Evolutionary conservation across 2,329 filamentous ascomycete species (phyloP).

Genomic region (Hansfordia pulvinata): DNA sequence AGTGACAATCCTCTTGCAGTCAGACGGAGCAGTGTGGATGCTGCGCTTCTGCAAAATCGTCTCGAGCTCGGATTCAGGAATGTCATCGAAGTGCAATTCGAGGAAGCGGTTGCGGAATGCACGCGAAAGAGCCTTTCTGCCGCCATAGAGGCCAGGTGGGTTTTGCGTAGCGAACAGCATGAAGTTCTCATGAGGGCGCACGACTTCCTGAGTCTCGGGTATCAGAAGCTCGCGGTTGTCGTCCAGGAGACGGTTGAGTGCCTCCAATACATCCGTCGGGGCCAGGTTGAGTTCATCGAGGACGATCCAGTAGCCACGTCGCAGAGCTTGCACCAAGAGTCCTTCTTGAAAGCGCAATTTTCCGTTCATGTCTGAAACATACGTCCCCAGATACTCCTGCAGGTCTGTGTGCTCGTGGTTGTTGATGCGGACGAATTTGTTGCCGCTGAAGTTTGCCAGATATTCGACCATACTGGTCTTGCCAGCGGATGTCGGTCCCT

Average conservation of each 20-base stretch:
- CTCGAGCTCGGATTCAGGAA: slow-evolving; percentile 86
- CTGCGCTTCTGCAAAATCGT: slow-evolving; percentile 82
- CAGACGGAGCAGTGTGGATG: slow-evolving; percentile 74
- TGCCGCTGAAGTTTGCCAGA: slow-evolving; percentile 88
- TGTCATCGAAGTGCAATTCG: slow-evolving; percentile 95
- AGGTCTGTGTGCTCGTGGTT: slow-evolving; percentile 98
- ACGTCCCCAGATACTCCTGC: slow-evolving; percentile 94
- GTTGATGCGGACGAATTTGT: slow-evolving; percentile 97
- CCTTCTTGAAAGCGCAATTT: slow-evolving; percentile 87
- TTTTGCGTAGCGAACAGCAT: slow-evolving; percentile 99
- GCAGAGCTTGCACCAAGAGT: slow-evolving; percentile 79
- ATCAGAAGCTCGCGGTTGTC: slow-evolving; percentile 94
- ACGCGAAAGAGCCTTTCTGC: slow-evolving; percentile 80
- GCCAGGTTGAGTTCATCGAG: slow-evolving; percentile 95
- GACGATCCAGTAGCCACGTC: slow-evolving; percentile 94
- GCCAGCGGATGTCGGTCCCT: slow-evolving; percentile 91
- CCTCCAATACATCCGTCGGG: slow-evolving; percentile 92
- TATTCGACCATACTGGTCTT: slow-evolving; percentile 99
- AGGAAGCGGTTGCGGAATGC: slow-evolving; percentile 96
- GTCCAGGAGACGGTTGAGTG: slow-evolving; percentile 85
- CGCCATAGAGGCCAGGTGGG: slow-evolving; percentile 87
- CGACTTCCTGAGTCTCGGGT: slow-evolving; percentile 88
- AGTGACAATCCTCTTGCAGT: slow-evolving; percentile 79
- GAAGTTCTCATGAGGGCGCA: slow-evolving; percentile 86
- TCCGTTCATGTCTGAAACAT: slow-evolving; percentile 74